Conservation (phyloP, 1,284 basidiomycete genomes). For the Thecaphora thlaspeos region DNA sequence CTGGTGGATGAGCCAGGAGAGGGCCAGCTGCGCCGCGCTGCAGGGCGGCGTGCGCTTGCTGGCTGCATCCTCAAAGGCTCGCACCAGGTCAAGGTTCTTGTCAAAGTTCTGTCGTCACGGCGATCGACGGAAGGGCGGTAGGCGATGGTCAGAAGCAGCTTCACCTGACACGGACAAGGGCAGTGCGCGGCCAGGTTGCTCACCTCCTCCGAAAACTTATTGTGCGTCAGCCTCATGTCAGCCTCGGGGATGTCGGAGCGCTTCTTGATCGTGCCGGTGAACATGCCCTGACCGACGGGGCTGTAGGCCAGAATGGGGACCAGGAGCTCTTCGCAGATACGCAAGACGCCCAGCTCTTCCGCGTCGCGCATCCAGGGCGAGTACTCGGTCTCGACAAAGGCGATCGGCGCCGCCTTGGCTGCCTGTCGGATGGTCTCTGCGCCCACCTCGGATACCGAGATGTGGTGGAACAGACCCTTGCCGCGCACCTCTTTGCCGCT, state of each 20-base stretch:
- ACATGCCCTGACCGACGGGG: constrained; percentile 60
- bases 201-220: constrained; percentile 58
- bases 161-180: no score
- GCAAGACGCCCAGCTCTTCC: constrained; percentile 59
- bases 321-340: constrained; percentile 61
- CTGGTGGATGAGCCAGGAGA: constrained; percentile 65
- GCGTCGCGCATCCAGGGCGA: constrained; percentile 65
- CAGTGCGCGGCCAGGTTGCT: no score
- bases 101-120: constrained; percentile 62
- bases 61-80: constrained; percentile 58
- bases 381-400: constrained; percentile 68
- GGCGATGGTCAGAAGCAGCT: neutral
- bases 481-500: constrained; percentile 20
- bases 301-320: constrained; percentile 67
- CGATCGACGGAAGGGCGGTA: constrained; percentile 4
- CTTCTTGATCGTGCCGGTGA: constrained; percentile 65
- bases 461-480: constrained; percentile 47
- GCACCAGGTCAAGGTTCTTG: constrained; percentile 64
- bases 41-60: constrained; percentile 41
- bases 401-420: constrained; percentile 54
- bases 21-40: constrained; percentile 64
- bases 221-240: constrained; percentile 61
- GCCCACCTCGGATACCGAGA: constrained; percentile 47
- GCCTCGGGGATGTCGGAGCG: constrained; percentile 63
- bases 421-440: constrained; percentile 41